A percentile compares a stretch with the other conserved stretches of the same genome.
phyloP scores from a whole-genome alignment of 2,329 filamentous ascomycete species.

The Epicoccum sorghinum region DNA sequence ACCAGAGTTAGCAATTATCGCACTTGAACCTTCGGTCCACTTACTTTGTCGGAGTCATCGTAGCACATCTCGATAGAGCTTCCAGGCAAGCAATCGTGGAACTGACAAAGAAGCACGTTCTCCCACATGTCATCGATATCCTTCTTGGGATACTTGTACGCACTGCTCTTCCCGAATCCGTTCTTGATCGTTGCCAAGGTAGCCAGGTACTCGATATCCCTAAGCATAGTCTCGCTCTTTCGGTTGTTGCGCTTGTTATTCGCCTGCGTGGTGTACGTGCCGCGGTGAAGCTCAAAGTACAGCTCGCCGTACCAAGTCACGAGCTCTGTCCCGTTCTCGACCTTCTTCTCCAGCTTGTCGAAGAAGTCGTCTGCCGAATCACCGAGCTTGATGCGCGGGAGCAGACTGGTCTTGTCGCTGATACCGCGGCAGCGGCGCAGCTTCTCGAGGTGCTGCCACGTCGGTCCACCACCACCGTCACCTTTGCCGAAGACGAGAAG shows the following conservation, averaged over 20 bases:
- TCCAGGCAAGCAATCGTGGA: conserved; percentile 95
- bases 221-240: conserved; percentile 80
- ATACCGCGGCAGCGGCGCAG: conserved; percentile 89
- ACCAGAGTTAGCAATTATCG: conserved; percentile 23
- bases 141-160: conserved; percentile 89
- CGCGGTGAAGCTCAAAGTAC: conserved; percentile 96
- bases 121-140: conserved; percentile 98
- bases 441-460: conserved; percentile 93
- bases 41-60: conserved; percentile 82
- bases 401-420: conserved; percentile 80
- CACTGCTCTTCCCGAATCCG: conserved; percentile 50
- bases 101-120: conserved; percentile 86
- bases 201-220: conserved; percentile 85
- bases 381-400: conserved; percentile 89
- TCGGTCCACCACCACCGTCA: conserved; percentile 93
- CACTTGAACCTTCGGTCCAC: neutral
- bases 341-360: conserved; percentile 79
- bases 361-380: conserved; percentile 95
- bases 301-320: conserved; percentile 98
- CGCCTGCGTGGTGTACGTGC: conserved; percentile 95
- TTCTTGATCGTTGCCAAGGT: conserved; percentile 81
- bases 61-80: conserved; percentile 98
- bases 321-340: conserved; percentile 68
- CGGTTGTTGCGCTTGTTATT: conserved; percentile 98
- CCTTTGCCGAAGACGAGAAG: conserved; percentile 95